Evolutionary conservation across 2,329 filamentous ascomycete species (phyloP).

Genomic region (Cytospora piceae): DNA sequence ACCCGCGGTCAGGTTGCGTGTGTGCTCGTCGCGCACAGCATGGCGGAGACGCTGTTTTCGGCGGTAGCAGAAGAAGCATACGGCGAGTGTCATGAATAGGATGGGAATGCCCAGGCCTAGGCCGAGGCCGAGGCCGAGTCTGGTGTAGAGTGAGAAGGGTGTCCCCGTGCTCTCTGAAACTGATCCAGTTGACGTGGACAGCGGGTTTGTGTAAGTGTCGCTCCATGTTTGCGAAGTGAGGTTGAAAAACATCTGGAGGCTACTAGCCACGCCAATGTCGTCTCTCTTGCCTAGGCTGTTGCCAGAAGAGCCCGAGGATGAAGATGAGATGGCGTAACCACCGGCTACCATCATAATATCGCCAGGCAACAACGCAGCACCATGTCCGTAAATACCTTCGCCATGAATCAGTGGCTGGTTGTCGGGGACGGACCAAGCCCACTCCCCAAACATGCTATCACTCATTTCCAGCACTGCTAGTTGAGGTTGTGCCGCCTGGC

Average conservation of each 20-base stretch:
- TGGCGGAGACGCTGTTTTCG: conserved; percentile 47
- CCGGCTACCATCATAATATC: conserved; percentile 72
- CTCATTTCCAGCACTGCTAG: conserved; percentile 77
- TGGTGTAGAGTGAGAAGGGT: conserved; percentile 40
- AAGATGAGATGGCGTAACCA: conserved; percentile 56
- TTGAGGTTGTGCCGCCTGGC: conserved; percentile 78
- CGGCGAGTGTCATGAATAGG: conserved; percentile 48
- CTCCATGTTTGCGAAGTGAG: conserved; percentile 60
- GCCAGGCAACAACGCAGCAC: conserved; percentile 64
- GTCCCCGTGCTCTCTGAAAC: conserved; percentile 7
- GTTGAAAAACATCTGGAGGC: conserved; percentile 55
- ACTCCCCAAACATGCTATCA: conserved; percentile 69
- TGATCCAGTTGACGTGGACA: conserved; percentile 20
- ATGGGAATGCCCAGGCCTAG: conserved; percentile 65
- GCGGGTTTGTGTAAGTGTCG: conserved; percentile 53
- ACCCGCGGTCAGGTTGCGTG: conserved; percentile 22
- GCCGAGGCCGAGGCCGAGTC: conserved; percentile 66
- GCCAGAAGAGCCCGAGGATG: conserved; percentile 32
- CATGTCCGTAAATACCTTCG: conserved; percentile 63
- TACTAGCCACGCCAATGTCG: conserved; percentile 19
- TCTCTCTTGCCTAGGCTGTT: conserved; percentile 21
- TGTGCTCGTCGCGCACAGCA: conserved; percentile 44
- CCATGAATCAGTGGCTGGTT: conserved; percentile 47
- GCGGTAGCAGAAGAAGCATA: conserved; percentile 52
- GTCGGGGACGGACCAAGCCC: conserved; percentile 70